Evolutionary conservation across 2,329 filamentous ascomycete genomes (phyloP).

Genomic region (Exophiala sp.): DNA sequence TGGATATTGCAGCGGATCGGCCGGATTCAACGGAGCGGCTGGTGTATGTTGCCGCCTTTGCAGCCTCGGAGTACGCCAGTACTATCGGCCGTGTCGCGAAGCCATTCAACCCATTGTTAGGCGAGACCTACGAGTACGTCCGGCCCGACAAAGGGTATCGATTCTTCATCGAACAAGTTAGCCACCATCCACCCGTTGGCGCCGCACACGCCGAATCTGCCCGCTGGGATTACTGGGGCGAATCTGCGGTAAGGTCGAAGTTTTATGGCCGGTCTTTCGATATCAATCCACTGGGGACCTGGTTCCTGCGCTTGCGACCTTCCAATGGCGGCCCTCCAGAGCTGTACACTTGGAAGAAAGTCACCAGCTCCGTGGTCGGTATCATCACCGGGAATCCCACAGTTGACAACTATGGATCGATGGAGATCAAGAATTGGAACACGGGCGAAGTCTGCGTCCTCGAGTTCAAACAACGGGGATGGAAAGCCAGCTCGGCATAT

Average conservation of each 20-base stretch:
- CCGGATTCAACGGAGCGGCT: slow-evolving; percentile 83
- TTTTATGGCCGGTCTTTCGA: slow-evolving; percentile 98
- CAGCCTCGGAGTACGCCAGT: slow-evolving; percentile 91
- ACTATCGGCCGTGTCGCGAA: slow-evolving; percentile 96
- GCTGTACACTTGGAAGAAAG: slow-evolving; percentile 97
- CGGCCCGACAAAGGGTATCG: slow-evolving; percentile 95
- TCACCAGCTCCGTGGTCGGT: slow-evolving; percentile 92
- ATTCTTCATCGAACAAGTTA: slow-evolving; percentile 97
- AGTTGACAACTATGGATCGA: slow-evolving; percentile 95
- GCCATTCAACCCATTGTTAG: slow-evolving; percentile 92
- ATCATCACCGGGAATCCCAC: slow-evolving; percentile 96
- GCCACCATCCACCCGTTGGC: slow-evolving; percentile 90
- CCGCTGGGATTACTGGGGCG: slow-evolving; percentile 94
- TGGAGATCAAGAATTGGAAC: slow-evolving; percentile 97
- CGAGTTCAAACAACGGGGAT: slow-evolving; percentile 91
- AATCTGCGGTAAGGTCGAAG: slow-evolving; percentile 90
- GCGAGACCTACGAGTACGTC: slow-evolving; percentile 95
- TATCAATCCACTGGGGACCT: slow-evolving; percentile 91
- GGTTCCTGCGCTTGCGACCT: slow-evolving; percentile 84
- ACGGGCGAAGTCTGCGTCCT: slow-evolving; percentile 85
- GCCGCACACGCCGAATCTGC: slow-evolving; percentile 88
- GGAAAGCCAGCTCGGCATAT: slow-evolving; percentile 90
- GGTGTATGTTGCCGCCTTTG: slow-evolving; percentile 91
- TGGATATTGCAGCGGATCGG: slow-evolving; percentile 81
- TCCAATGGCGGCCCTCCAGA: slow-evolving; percentile 70